phyloP scores from a whole-genome alignment of 345 rosid genomes.

The Gossypium sturtianum region DNA sequence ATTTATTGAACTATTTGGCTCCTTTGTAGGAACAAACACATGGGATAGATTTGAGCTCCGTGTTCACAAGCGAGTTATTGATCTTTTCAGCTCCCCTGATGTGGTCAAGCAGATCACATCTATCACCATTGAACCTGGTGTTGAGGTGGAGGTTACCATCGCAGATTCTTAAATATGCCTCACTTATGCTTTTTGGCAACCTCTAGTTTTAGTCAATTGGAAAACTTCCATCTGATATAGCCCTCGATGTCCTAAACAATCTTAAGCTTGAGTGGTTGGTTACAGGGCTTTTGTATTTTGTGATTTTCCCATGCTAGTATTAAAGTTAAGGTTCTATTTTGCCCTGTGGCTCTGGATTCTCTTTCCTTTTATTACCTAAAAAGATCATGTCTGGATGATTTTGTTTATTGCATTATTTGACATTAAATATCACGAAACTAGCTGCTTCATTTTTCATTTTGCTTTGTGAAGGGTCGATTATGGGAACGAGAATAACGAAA shows the following conservation, averaged over 20 bases:
- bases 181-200: slow-evolving; percentile 9
- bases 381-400: not conserved
- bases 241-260: not conserved
- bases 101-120: slow-evolving; percentile 79
- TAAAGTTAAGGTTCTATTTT: not conserved
- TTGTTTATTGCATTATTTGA: not conserved
- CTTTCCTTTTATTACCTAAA: not conserved
- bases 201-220: not conserved
- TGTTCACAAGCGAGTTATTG: slow-evolving; percentile 70
- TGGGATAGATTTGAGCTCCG: slow-evolving; percentile 71
- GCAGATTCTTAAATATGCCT: slow-evolving; percentile 36
- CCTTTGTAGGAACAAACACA: slow-evolving; percentile 56
- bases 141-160: slow-evolving; percentile 71
- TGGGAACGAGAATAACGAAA: not conserved
- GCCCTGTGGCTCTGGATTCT: not conserved
- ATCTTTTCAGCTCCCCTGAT: slow-evolving; percentile 65
- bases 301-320: slow-evolving; percentile 11
- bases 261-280: not conserved
- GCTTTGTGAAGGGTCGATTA: not conserved
- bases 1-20: not conserved
- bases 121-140: slow-evolving; percentile 72
- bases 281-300: slow-evolving; percentile 10
- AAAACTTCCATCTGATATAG: not conserved
- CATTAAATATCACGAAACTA: not conserved
- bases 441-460: not conserved